phyloP scores from a whole-genome alignment of 2,329 filamentous ascomycete species.

The Podosphaera fusca region DNA sequence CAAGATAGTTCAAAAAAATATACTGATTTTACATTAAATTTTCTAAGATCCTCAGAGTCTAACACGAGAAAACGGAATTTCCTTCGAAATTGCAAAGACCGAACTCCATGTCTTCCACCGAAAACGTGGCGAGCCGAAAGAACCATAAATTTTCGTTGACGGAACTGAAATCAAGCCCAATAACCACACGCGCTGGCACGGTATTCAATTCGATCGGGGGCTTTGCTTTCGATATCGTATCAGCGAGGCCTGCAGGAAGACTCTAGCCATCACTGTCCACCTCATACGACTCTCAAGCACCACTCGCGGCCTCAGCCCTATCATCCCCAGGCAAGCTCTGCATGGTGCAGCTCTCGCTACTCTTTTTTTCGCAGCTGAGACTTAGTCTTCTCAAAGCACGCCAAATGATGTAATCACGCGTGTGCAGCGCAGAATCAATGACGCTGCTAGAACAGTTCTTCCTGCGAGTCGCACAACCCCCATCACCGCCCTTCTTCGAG shows the following conservation, averaged over 20 bases:
- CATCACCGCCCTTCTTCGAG: not conserved
- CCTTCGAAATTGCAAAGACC: too few relatives aligned
- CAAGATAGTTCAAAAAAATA: too few relatives aligned
- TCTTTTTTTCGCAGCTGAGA: not conserved
- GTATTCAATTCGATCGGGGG: not conserved
- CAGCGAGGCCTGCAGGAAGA: not conserved
- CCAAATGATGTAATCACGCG: not conserved
- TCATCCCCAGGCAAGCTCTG: not conserved
- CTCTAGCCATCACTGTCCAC: not conserved
- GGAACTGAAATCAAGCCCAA: not conserved
- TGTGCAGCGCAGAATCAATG: not conserved
- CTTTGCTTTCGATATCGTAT: not conserved
- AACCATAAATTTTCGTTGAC: not conserved
- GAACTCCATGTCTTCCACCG: not conserved
- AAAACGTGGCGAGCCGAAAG: not conserved
- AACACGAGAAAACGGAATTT: not conserved
- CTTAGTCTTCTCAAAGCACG: not conserved
- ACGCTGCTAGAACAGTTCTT: not conserved
- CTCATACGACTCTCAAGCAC: not conserved
- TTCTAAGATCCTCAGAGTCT: too few relatives aligned
- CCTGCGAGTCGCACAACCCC: not conserved
- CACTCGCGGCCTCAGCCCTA: not conserved
- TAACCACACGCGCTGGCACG: not conserved
- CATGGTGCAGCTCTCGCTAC: not conserved
- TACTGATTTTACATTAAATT: too few relatives aligned